A percentile compares a stretch with the other conserved stretches of the same genome.
Conservation (phyloP, 768 basidiomycete genomes). For the Tephrocybe sp. region DNA sequence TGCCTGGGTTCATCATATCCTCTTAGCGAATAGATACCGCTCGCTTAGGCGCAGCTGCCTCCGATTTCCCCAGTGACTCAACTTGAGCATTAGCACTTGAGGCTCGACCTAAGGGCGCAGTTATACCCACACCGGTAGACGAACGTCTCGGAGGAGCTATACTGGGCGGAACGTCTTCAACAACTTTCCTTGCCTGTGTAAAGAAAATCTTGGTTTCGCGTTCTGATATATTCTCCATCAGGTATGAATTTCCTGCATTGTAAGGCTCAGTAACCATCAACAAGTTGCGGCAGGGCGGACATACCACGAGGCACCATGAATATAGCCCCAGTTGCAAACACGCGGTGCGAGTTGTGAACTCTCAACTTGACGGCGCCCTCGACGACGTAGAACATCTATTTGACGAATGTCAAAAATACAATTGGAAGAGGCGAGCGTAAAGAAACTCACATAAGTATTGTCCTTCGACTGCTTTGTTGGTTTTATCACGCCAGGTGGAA, state of each 20-base stretch:
- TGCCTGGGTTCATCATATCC: no score
- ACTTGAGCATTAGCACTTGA: constrained; percentile 11
- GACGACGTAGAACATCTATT: constrained; percentile 62
- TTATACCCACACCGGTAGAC: constrained; percentile 2
- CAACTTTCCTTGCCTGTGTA: constrained; percentile 72
- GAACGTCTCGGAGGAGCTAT: constrained; percentile 12
- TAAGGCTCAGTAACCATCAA: background rate
- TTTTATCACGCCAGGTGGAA: constrained; percentile 78
- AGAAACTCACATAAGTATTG: constrained; percentile 59
- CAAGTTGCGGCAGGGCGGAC: background rate
- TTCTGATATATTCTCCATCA: constrained; percentile 84
- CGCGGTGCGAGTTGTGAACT: constrained; percentile 74
- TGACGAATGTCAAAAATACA: background rate
- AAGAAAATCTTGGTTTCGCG: constrained; percentile 87
- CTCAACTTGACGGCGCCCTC: constrained; percentile 88
- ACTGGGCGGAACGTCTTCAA: constrained; percentile 9
- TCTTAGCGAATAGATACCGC: constrained; percentile 7
- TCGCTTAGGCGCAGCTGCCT: constrained; percentile 11
- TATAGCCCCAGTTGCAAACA: constrained; percentile 64
- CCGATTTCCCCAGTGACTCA: constrained; percentile 9
- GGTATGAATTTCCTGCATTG: constrained; percentile 51
- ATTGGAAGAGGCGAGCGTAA: background rate
- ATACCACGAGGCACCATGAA: constrained; percentile 45
- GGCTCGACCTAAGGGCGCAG: constrained; percentile 6
- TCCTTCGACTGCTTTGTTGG: constrained; percentile 90